These are phyloP conservation scores for Physaria fendleri DNA, from an alignment of 345 rosid species.

Conservation along the genomic window DNA sequence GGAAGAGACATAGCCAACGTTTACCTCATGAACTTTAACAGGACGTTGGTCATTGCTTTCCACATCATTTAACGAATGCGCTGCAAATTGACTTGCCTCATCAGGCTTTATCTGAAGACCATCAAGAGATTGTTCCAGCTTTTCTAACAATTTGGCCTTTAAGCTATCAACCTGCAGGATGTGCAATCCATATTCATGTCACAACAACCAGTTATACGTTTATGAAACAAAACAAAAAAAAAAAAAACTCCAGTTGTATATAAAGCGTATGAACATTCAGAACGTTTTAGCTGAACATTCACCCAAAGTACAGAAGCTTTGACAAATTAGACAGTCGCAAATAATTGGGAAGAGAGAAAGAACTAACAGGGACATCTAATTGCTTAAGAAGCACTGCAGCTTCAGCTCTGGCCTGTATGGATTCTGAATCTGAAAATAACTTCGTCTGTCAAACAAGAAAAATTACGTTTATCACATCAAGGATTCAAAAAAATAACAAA, in stretches of 20 bases:
- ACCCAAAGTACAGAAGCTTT: slow-evolving; percentile 2
- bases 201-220: not conserved
- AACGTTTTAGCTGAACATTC: slow-evolving; percentile 4
- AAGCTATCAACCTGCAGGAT: slow-evolving; percentile 72
- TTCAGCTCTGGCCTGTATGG: slow-evolving; percentile 94
- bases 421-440: slow-evolving; percentile 88
- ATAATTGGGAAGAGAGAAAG: slow-evolving; percentile 15
- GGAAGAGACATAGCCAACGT: slow-evolving; percentile 12
- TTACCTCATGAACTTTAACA: slow-evolving; percentile 58
- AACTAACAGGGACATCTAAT: slow-evolving; percentile 87
- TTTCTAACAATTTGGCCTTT: slow-evolving; percentile 76
- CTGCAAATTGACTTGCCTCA: slow-evolving; percentile 34
- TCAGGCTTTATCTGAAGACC: slow-evolving; percentile 58
- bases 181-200: slow-evolving; percentile 7
- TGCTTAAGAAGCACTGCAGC: slow-evolving; percentile 94
- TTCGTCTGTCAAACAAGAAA: slow-evolving; percentile 46
- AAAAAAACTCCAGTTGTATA: not conserved
- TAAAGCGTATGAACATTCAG: not conserved
- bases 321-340: not conserved
- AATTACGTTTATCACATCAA: not conserved
- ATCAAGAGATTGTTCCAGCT: slow-evolving; percentile 79
- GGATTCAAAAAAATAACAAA: slow-evolving; percentile 1
- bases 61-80: slow-evolving; percentile 39
- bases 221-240: slow-evolving; percentile 11
- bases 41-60: slow-evolving; percentile 28